Base-by-base conservation (phyloP, 1,284 basidiomycete genomes). In the Polyporus tsugae region DNA sequence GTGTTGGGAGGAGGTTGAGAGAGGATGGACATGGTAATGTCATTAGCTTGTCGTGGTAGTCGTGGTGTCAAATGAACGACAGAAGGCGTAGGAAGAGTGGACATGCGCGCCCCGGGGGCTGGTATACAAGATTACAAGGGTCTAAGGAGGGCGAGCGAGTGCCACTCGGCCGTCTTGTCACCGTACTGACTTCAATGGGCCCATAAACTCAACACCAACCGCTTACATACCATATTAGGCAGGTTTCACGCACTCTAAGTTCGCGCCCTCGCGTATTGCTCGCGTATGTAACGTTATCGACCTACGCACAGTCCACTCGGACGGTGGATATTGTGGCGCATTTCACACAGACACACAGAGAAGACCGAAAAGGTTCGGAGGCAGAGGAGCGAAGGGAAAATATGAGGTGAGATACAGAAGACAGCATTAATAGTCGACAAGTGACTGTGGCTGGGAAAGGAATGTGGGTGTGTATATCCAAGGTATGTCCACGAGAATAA, bases 51-150 rank as follows among this genome's bases (percentile, higher is more conserved):
- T 78, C 75, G 77, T 78, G 52, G 66, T 63, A 66, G 72, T 76
- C 74, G 75, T 77, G 66, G 68, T 62, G 73, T 69, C 65, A 70
- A 75, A 76, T 57, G 76, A 78, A 70, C 67, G 76, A 73, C 72
- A 57, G 71, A 46, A 36, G 67, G 33, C 41, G 72, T 71, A 59
- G 69, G 49, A 66, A 52, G 53, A 59, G 69, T 68, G 60, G 70
- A 75, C 77, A 78, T 78, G 76, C 69, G 72, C 63, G 70, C 73
- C 75, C 73, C 25, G 69, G 57, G 68, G 74, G 72, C 70, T 63
- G 68, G 72, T 73, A 73, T 72, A 72, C 36, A 70, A 49, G 61
- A 64, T 55, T 62, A 70, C 69, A 70, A 67, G 65, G 49, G 61
- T 63, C 63, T 41, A 59, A 58, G 59, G 49, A 62, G 52, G 42